Evolutionary conservation across 371 early-diverging fungal genomes (phyloP), one percentile per base, ranked within the genome.

Genomic region (Thermomucor indicae-seudaticae): DNA sequence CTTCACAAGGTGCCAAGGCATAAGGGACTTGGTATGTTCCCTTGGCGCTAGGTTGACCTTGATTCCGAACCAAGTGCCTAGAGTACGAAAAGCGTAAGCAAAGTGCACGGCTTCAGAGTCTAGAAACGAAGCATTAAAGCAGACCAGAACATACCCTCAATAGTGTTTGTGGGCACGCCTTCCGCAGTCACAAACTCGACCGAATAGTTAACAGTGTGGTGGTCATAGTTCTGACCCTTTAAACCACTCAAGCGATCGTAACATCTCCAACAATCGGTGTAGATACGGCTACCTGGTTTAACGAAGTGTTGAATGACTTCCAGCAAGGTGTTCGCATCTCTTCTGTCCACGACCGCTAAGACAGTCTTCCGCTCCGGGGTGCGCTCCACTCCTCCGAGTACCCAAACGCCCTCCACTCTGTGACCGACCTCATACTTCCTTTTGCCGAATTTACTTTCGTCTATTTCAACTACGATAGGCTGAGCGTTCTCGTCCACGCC

Each of bases 361-460:
- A n/a, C n/a, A n/a, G n/a, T n/a, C n/a, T n/a, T n/a, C n/a, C n/a
- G n/a, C n/a, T n/a, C n/a, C n/a, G n/a, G 5, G 12, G 56, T 61
- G 0, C 47, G 34, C 17, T 57, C 57, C 2, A 57, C 47, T 16
- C 51, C 51, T 22, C 57, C 57, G n/a, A 58, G 7, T 6, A 43
- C 53, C 53, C 49, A 58, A 12, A 43, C 49, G n/a, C 42, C n/a
- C 30, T 58, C 58, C 6, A 52, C 49, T 4, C 49, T 34, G 29
- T 47, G 53, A 1, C 58, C 58, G 31, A 38, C 35, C n/a, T 48
- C 17, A 32, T 52, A 44, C 31, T 52, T 58, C 1, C 46, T 43
- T 32, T 58, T 58, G 1, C 53, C 53, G 41, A 58, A 58, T 16
- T 59, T 49, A 20, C 47, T 41, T 46, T 53, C 59, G 43, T 53